These are phyloP conservation scores for Neurospora sp. DNA, from an alignment of 495 filamentous ascomycete genomes.

Conservation along the genomic window DNA sequence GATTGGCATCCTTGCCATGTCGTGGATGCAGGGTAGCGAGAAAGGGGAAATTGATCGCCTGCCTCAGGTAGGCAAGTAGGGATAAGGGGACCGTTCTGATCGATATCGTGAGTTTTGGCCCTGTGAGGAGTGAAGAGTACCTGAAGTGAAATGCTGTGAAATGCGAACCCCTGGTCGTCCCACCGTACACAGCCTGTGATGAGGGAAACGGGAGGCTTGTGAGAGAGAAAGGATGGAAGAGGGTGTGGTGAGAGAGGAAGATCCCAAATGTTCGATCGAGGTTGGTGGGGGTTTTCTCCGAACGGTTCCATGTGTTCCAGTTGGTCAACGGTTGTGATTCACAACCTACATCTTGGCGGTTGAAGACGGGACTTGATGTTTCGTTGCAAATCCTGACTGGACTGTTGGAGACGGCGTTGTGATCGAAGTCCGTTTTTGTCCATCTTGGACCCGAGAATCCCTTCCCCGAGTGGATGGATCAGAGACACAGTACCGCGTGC, in stretches of 20 bases:
- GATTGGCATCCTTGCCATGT: neutral
- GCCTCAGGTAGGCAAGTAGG: neutral
- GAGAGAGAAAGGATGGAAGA: neutral
- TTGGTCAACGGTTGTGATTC: neutral
- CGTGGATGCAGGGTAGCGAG: neutral
- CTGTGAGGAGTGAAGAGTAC: neutral
- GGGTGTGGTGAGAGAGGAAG: neutral
- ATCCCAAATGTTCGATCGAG: neutral
- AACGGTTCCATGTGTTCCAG: neutral
- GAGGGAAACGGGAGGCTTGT: neutral
- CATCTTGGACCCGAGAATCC: neutral
- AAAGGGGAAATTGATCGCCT: neutral
- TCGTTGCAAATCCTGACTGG: neutral
- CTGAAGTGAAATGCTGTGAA: neutral
- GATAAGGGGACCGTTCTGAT: neutral
- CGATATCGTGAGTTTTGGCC: neutral
- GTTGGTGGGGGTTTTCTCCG: neutral
- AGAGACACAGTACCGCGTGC: neutral
- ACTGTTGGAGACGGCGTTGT: neutral
- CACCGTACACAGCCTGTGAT: neutral
- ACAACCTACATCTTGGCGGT: neutral
- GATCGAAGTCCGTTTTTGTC: neutral
- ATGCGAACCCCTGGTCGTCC: neutral
- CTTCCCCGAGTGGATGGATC: neutral
- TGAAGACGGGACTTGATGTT: neutral